Percentiles rank a stretch among this genome's conserved stretches.
Evolutionary conservation across 2,329 filamentous ascomycete species (phyloP).

Genomic region (Cladosporium sp.): DNA sequence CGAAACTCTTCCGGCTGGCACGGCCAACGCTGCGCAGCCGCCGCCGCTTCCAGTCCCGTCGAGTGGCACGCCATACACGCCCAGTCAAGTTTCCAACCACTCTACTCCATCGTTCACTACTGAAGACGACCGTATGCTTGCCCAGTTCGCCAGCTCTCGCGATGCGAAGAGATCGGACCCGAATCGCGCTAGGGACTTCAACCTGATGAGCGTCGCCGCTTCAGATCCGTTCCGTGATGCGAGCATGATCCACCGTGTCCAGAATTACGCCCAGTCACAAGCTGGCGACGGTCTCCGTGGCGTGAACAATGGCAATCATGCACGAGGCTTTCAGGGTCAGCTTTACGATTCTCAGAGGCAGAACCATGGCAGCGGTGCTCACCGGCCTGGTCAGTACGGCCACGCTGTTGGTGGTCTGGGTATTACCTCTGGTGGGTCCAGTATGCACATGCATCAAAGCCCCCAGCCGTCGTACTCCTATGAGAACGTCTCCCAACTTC

Average conservation of each 20-base stretch:
- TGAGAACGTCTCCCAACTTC: neutral
- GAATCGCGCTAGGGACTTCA: neutral
- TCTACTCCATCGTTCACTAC: constrained; percentile 1
- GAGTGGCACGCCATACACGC: neutral
- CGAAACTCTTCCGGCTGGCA: neutral
- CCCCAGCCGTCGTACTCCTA: neutral
- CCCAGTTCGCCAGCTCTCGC: neutral
- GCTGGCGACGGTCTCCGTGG: neutral
- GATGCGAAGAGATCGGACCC: neutral
- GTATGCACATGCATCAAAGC: neutral
- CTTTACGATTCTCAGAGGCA: neutral
- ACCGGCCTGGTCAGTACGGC: neutral
- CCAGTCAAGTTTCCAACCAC: neutral
- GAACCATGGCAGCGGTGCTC: neutral
- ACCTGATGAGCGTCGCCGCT: neutral
- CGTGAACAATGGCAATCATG: neutral
- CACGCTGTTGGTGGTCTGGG: neutral
- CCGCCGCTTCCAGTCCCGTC: neutral
- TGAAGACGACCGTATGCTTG: constrained; percentile 5
- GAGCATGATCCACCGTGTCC: neutral
- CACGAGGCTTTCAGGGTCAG: too few relatives aligned
- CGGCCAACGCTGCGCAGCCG: neutral
- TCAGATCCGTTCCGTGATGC: neutral
- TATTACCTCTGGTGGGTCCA: neutral
- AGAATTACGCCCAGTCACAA: neutral